Evolutionary conservation across 2,329 filamentous ascomycete species (phyloP).

Genomic region (Beauveria sp.): DNA sequence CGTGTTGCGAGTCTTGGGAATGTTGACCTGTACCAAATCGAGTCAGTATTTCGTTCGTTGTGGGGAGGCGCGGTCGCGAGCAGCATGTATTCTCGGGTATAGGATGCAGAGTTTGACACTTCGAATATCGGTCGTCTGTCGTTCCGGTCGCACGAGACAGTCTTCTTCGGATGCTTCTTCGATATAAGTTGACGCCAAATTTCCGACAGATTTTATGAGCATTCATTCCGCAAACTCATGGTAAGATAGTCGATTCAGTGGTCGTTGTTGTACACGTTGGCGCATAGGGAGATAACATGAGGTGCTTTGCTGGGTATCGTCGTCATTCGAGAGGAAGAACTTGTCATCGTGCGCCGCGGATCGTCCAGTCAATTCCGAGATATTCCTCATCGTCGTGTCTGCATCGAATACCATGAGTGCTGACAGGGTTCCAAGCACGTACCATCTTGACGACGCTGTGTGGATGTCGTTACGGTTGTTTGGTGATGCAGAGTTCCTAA

Average conservation of each 20-base stretch:
- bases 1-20: slow-evolving; percentile 95
- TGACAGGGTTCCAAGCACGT: slow-evolving; percentile 20
- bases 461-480: slow-evolving; percentile 33
- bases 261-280: background rate
- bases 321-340: slow-evolving; percentile 12
- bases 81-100: background rate
- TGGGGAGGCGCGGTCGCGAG: background rate
- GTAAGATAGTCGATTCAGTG: background rate
- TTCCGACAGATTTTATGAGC: background rate
- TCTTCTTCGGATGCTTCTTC: slow-evolving; percentile 12
- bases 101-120: slow-evolving; percentile 7
- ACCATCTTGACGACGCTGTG: slow-evolving; percentile 44
- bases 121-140: background rate
- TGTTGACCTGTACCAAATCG: slow-evolving; percentile 68
- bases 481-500: slow-evolving; percentile 34
- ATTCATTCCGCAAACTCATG: background rate
- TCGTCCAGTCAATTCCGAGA: slow-evolving; percentile 13
- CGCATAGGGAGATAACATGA: background rate
- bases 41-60: slow-evolving; percentile 13
- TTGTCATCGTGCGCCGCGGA: slow-evolving; percentile 25
- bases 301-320: background rate
- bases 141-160: slow-evolving; percentile 15
- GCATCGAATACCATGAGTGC: slow-evolving; percentile 7
- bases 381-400: slow-evolving; percentile 8
- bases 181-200: background rate